Evolutionary conservation across 1,284 basidiomycete genomes (phyloP).

Genomic region (Flammula alnicola): DNA sequence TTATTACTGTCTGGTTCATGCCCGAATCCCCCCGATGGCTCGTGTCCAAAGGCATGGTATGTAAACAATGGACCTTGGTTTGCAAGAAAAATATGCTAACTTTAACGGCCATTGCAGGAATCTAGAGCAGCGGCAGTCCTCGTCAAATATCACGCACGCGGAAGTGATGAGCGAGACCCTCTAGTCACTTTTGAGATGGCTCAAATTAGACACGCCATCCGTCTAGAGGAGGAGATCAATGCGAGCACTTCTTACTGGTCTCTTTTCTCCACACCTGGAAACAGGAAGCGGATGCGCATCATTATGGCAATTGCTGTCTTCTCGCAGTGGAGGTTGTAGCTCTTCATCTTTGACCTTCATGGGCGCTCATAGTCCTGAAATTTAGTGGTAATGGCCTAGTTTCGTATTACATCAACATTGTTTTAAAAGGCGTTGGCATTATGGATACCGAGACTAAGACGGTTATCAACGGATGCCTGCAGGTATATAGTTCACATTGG

Average conservation of each 20-base stretch:
- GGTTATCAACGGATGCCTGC: constrained; percentile 65
- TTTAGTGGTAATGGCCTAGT: constrained; percentile 66
- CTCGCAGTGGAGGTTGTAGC: constrained; percentile 66
- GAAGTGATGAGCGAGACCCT: constrained; percentile 53
- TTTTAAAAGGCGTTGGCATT: constrained; percentile 65
- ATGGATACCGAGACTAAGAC: constrained; percentile 54
- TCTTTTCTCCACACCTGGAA: constrained; percentile 60
- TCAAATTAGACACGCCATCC: constrained; percentile 66
- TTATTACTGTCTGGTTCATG: constrained; percentile 50
- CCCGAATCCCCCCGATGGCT: constrained; percentile 76
- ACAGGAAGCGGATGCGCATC: constrained; percentile 60
- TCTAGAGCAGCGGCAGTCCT: constrained; percentile 55
- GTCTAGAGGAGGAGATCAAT: constrained; percentile 57
- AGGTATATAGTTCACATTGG: constrained; percentile 38
- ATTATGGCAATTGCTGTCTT: constrained; percentile 63
- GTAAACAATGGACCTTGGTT: constrained; percentile 22
- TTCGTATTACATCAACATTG: constrained; percentile 68
- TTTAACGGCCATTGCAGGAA: constrained; percentile 40
- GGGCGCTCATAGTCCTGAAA: background rate
- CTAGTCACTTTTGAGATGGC: constrained; percentile 63
- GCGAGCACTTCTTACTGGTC: constrained; percentile 50
- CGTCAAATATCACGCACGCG: constrained; percentile 67
- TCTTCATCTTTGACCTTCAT: background rate
- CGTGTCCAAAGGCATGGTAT: constrained; percentile 60
- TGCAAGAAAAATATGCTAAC: background rate